phyloP scores from a whole-genome alignment of 768 basidiomycete genomes.

The Panaeolus papilionaceus region DNA sequence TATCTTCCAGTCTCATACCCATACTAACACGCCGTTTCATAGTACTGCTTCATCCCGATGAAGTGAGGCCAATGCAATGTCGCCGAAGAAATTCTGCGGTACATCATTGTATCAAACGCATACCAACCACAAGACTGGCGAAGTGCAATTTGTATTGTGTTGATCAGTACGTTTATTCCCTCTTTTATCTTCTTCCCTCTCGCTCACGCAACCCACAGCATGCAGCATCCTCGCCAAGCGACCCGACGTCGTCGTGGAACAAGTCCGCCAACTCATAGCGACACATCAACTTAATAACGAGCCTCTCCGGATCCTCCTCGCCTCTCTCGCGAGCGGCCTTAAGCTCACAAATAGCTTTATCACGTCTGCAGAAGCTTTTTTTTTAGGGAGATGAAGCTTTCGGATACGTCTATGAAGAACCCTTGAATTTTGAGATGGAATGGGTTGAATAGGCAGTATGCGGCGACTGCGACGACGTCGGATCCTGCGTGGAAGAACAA shows the following conservation, averaged over 20 bases:
- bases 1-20: neutral
- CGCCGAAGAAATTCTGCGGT: constrained; percentile 79
- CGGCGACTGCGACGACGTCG: constrained; percentile 38
- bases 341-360: constrained; percentile 79
- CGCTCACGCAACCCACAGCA: constrained; percentile 49
- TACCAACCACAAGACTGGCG: constrained; percentile 68
- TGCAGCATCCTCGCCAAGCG: constrained; percentile 69
- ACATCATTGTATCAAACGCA: constrained; percentile 76
- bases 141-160: constrained; percentile 74
- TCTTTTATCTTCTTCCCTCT: too few species aligned
- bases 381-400: constrained; percentile 77
- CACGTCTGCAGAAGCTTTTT: constrained; percentile 85
- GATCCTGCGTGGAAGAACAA: too few species aligned
- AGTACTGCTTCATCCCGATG: constrained; percentile 72
- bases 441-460: constrained; percentile 60
- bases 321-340: constrained; percentile 71
- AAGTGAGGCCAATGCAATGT: constrained; percentile 64
- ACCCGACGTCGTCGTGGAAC: constrained; percentile 68
- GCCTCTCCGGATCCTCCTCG: constrained; percentile 77
- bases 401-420: constrained; percentile 68
- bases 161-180: constrained; percentile 64
- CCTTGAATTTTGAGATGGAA: constrained; percentile 72
- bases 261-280: constrained; percentile 77
- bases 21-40: neutral
- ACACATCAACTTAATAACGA: constrained; percentile 81